phyloP scores from a whole-genome alignment of 129 eudicot species.

The Dittrichia graveolens region DNA sequence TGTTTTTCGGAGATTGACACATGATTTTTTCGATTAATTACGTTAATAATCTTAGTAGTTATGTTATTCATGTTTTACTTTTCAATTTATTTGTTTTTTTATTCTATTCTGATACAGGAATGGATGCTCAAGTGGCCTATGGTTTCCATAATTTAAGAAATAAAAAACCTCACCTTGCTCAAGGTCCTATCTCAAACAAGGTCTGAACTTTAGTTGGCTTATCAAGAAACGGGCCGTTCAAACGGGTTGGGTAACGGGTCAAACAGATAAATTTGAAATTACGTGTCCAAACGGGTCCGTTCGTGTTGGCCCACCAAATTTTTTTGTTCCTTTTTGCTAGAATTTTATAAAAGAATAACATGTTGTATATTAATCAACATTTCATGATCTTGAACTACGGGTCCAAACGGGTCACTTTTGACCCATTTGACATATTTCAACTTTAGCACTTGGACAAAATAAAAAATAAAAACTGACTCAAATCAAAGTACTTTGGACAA shows the following conservation, averaged over 20 bases:
- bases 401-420: background rate
- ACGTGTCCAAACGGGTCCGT: background rate
- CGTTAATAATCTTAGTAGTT: background rate
- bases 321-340: background rate
- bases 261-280: background rate
- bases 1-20: conserved; percentile 12
- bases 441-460: no score
- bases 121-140: conserved; percentile 99
- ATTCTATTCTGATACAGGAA: conserved; percentile 50
- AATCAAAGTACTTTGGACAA: no score
- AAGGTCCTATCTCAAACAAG: conserved; percentile 93
- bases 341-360: background rate
- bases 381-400: background rate
- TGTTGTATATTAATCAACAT: background rate
- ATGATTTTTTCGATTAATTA: background rate
- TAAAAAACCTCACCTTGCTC: conserved; percentile 92
- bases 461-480: no score
- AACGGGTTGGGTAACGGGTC: background rate
- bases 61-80: background rate
- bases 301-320: background rate
- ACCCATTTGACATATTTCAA: background rate
- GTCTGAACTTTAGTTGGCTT: conserved; percentile 38
- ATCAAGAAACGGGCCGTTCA: background rate
- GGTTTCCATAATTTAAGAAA: conserved; percentile 93
- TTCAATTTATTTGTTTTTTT: conserved; percentile 12